Evolutionary conservation across 495 filamentous ascomycete genomes (phyloP).

Genomic region (Haplographium delicatum): DNA sequence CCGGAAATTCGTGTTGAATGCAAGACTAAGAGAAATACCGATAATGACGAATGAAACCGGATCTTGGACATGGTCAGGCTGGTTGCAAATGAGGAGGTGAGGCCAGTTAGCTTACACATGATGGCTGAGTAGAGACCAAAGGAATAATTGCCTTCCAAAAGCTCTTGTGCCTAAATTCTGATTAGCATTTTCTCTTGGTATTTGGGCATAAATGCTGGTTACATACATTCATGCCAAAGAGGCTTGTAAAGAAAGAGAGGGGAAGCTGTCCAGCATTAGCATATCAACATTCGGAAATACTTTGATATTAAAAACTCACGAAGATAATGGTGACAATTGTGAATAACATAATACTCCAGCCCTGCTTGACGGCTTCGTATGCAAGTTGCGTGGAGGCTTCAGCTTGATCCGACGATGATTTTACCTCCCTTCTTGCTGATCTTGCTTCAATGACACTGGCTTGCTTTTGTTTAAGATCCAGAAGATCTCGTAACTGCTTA

Average conservation of each 20-base stretch:
- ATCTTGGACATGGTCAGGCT: background rate
- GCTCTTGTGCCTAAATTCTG: background rate
- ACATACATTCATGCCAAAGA: background rate
- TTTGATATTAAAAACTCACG: background rate
- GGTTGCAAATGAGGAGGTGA: background rate
- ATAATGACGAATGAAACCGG: background rate
- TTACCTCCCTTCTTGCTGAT: background rate
- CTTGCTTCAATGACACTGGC: background rate
- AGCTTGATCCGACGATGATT: background rate
- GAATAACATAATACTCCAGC: background rate
- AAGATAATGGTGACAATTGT: background rate
- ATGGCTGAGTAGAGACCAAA: background rate
- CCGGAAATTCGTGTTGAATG: background rate
- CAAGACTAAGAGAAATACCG: background rate
- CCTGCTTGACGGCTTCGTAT: background rate
- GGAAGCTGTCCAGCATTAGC: background rate
- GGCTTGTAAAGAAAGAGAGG: background rate
- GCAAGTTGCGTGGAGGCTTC: background rate
- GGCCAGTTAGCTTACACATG: background rate
- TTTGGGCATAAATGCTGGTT: background rate
- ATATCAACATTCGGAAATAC: background rate
- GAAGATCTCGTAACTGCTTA: background rate
- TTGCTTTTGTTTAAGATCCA: background rate
- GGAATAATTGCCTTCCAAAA: background rate
- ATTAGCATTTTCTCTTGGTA: background rate